Conservation (phyloP, 768 basidiomycete species). For the Paxillus rubicundulus region DNA sequence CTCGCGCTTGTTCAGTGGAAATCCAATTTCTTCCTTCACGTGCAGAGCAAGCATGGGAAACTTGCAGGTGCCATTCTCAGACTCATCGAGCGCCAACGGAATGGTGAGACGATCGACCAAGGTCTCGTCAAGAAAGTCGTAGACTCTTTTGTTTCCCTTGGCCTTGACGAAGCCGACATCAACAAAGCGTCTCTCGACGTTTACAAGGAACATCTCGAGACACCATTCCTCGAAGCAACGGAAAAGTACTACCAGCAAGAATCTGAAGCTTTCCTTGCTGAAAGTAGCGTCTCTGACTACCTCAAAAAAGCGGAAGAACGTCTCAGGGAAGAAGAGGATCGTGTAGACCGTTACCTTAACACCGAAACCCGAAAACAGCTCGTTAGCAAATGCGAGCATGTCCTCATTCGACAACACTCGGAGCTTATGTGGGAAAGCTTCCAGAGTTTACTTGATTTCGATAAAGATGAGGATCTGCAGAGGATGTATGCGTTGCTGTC, state of each 20-base stretch:
- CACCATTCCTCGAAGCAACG: slow-evolving; percentile 84
- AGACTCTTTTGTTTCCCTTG: slow-evolving; percentile 92
- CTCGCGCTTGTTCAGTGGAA: slow-evolving; percentile 98
- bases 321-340: slow-evolving; percentile 89
- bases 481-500: slow-evolving; percentile 93
- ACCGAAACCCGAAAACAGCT: slow-evolving; percentile 82
- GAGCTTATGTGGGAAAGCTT: slow-evolving; percentile 91
- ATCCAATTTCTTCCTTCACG: slow-evolving; percentile 79
- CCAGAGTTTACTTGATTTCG: slow-evolving; percentile 84
- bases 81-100: slow-evolving; percentile 89
- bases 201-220: slow-evolving; percentile 89
- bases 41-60: slow-evolving; percentile 81
- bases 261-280: slow-evolving; percentile 84
- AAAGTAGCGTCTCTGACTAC: slow-evolving; percentile 91
- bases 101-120: slow-evolving; percentile 92
- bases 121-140: slow-evolving; percentile 92
- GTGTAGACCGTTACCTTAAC: slow-evolving; percentile 92
- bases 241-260: slow-evolving; percentile 91
- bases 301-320: slow-evolving; percentile 93
- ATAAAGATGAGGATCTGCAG: slow-evolving; percentile 92
- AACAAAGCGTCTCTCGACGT: slow-evolving; percentile 92
- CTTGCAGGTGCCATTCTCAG: slow-evolving; percentile 84
- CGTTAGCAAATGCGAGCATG: slow-evolving; percentile 83
- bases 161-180: slow-evolving; percentile 87
- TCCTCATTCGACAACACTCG: slow-evolving; percentile 85